Conservation (phyloP, 352 stramenopile species). For the Phytophthora europaea region DNA sequence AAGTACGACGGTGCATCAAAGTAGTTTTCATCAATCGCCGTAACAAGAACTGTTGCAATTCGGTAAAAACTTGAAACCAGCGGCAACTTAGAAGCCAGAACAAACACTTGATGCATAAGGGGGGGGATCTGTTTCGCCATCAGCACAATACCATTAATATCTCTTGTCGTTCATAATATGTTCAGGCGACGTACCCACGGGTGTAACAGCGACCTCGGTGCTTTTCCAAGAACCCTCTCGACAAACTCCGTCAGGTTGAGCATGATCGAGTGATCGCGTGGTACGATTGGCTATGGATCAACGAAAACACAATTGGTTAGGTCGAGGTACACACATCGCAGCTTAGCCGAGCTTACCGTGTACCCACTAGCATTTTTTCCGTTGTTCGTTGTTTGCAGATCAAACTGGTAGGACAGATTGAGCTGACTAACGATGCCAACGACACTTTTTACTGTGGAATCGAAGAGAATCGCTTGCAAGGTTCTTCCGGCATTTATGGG, state of each 20-base stretch:
- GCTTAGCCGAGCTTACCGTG: conserved; percentile 48
- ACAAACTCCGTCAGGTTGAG: conserved; percentile 84
- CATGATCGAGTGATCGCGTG: conserved; percentile 85
- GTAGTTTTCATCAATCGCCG: conserved; percentile 34
- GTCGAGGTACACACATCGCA: not conserved
- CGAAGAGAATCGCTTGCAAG: conserved; percentile 53
- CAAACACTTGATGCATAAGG: conserved; percentile 48
- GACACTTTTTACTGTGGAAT: conserved; percentile 61
- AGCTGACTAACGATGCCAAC: conserved; percentile 61
- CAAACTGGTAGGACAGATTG: conserved; percentile 78
- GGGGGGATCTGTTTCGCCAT: conserved; percentile 40
- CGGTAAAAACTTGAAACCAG: conserved; percentile 75
- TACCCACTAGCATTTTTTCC: conserved; percentile 57
- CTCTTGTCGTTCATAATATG: not conserved
- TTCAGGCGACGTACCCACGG: conserved; percentile 58
- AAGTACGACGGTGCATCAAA: conserved; percentile 27
- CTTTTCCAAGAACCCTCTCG: conserved; percentile 57
- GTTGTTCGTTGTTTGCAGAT: conserved; percentile 53
- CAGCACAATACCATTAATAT: conserved; percentile 11
- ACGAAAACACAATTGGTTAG: conserved; percentile 3
- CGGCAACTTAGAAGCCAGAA: conserved; percentile 39
- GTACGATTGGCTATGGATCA: conserved; percentile 58
- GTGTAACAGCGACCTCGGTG: conserved; percentile 34
- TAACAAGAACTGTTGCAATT: conserved; percentile 56
- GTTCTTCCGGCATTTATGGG: conserved; percentile 9